phyloP scores from a whole-genome alignment of 2,329 filamentous ascomycete genomes.

The Cladobotryum protrusum region DNA sequence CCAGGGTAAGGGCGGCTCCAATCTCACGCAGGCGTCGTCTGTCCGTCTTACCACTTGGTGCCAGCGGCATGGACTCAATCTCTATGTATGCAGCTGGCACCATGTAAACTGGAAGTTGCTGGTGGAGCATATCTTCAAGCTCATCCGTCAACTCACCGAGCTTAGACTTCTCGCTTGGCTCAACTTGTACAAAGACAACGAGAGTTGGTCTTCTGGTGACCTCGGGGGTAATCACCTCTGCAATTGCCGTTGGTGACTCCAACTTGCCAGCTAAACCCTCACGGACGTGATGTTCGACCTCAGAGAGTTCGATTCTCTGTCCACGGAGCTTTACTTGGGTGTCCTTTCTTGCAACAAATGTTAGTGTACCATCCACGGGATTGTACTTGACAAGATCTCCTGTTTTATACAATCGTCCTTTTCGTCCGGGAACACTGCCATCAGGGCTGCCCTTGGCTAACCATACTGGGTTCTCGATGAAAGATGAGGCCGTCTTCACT shows the following conservation, averaged over 20 bases:
- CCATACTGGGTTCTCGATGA: too few species aligned
- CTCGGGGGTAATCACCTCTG: background rate
- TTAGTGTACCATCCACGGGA: too few species aligned
- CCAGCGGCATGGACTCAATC: constrained; percentile 11
- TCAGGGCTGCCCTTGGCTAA: too few species aligned
- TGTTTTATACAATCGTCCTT: too few species aligned
- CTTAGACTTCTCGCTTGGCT: too few species aligned
- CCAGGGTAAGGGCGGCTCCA: background rate
- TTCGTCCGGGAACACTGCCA: too few species aligned
- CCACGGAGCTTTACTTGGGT: background rate
- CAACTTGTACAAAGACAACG: too few species aligned
- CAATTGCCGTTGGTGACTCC: background rate
- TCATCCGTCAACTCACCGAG: too few species aligned
- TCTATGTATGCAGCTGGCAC: constrained; percentile 14
- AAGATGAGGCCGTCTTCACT: too few species aligned
- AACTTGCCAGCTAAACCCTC: background rate
- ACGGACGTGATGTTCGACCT: background rate
- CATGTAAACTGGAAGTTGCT: constrained; percentile 14
- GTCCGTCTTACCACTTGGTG: constrained; percentile 14
- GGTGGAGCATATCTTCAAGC: background rate
- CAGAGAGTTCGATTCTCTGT: constrained; percentile 1
- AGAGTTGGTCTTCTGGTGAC: too few species aligned
- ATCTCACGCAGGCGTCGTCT: constrained; percentile 10
- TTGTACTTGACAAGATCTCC: too few species aligned
- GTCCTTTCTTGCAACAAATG: too few species aligned